Base-by-base conservation (phyloP, 495 filamentous ascomycete genomes). In the Xylaria flabelliformis region DNA sequence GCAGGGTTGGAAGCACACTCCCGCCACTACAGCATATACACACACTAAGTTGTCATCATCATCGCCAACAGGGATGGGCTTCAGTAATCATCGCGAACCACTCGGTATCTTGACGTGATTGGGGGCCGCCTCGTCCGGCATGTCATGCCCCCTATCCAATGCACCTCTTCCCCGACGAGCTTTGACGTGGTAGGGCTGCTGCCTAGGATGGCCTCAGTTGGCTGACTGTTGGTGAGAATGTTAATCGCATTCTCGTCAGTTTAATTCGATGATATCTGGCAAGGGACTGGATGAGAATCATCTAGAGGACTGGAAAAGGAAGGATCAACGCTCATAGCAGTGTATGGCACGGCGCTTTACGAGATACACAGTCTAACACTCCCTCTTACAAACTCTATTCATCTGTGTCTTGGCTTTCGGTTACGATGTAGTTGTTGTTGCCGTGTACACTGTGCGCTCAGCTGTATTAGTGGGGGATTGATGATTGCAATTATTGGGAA, bases 21-120 rank as follows among this genome's bases (percentile, higher is more conserved):
- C 46, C 15, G 26, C 24, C 24, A 53, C 50, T 53, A 24, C 2
- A 13, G 32, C 9, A 36, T n/a, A n/a, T n/a, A n/a, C n/a, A n/a
- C 0, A 36, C 34, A 8, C 1, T 36, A 29, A 3, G 55, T 58
- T 29, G 55, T 61, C 56, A 61, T 21, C 56, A 61, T 21, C 56
- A 21, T 61, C 56, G 7, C 24, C 56, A 61, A 61, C 56, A 61
- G 56, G 59, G 39, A 44, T 63, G 59, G 24, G 36, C 59, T 42
- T 29, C 29, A 17, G 34, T 41, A 62, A 62, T 41, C 59, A 41
- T 63, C 39, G 21, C n/a, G 4, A 10, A 21, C 17, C 26, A 63
- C 59, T 24, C 26, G 39, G 10, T 26, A 21, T 44, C 59, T 44
- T 39, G 36, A 39, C 8, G 36, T 17, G 36, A 44, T 41, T 19